Evolutionary conservation across 176 grass and related monocot genomes (phyloP).

Genomic region (Triticum urartu): DNA sequence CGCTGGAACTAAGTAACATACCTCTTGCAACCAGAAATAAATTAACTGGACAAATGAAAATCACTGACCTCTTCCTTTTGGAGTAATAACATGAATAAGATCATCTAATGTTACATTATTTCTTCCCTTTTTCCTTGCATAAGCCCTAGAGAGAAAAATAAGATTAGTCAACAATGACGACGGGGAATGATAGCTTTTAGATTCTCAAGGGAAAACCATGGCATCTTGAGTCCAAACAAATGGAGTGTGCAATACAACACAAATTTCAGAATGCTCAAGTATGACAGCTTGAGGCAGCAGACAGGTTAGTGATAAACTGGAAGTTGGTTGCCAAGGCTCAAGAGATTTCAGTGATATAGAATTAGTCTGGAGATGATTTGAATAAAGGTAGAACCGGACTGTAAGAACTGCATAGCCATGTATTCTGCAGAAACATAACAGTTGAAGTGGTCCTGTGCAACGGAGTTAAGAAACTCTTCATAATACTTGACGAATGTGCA

Average conservation of each 20-base stretch:
- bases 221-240: background rate
- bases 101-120: slow-evolving; percentile 96
- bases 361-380: background rate
- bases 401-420: background rate
- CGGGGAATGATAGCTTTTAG: background rate
- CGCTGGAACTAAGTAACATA: background rate
- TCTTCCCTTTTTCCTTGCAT: slow-evolving; percentile 97
- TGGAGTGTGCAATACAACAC: background rate
- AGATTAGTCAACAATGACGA: background rate
- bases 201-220: background rate
- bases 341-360: slow-evolving; percentile 2
- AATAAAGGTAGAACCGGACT: background rate
- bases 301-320: background rate
- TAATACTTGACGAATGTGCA: background rate
- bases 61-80: slow-evolving; percentile 80
- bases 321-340: background rate
- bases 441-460: background rate
- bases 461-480: background rate
- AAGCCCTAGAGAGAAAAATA: slow-evolving; percentile 52
- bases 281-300: background rate
- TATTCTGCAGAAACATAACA: background rate
- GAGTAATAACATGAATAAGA: slow-evolving; percentile 95
- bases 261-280: slow-evolving; percentile 14
- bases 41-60: slow-evolving; percentile 19
- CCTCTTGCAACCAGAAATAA: background rate